Percentiles rank a stretch among this genome's conserved stretches.
Evolutionary conservation across 495 filamentous ascomycete species (phyloP).

Genomic region (Aspergillus diversus): DNA sequence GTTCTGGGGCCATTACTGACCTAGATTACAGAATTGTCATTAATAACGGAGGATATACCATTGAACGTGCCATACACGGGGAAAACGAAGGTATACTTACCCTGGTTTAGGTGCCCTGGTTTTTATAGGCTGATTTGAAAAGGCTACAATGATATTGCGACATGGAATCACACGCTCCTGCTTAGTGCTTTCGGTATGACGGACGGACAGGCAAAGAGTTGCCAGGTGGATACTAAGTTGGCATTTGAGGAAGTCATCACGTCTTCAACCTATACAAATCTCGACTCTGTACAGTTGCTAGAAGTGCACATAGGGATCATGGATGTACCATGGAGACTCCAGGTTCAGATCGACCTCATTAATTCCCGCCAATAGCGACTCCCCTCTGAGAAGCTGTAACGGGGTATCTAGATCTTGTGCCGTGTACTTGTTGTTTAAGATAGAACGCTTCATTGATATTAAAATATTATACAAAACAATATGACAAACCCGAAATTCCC

Average conservation of each 20-base stretch:
- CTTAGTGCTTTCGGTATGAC: slow-evolving; percentile 48
- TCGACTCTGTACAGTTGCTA: slow-evolving; percentile 47
- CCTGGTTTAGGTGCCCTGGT: too few relatives aligned
- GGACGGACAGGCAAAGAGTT: slow-evolving; percentile 29
- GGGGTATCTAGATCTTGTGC: too few relatives aligned
- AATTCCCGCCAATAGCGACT: background rate
- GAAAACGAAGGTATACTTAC: slow-evolving; percentile 51
- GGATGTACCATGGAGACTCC: slow-evolving; percentile 36
- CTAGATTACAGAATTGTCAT: slow-evolving; percentile 36
- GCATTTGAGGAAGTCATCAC: slow-evolving; percentile 41
- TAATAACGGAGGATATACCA: slow-evolving; percentile 77
- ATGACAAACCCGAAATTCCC: background rate
- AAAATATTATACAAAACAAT: too few relatives aligned
- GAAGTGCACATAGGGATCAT: slow-evolving; percentile 52
- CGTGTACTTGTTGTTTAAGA: too few relatives aligned
- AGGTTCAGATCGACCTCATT: slow-evolving; percentile 19
- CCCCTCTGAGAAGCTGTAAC: too few relatives aligned
- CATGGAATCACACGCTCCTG: slow-evolving; percentile 62
- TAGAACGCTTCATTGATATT: too few relatives aligned
- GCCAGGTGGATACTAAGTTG: slow-evolving; percentile 37
- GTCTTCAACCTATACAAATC: slow-evolving; percentile 33
- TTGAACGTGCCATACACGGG: slow-evolving; percentile 76
- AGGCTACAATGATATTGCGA: slow-evolving; percentile 71
- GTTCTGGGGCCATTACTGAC: background rate
- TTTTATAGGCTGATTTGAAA: too few relatives aligned